These are phyloP conservation scores for Botrytis hyacinthi DNA, from an alignment of 2,329 filamentous ascomycete genomes.

Conservation along the genomic window DNA sequence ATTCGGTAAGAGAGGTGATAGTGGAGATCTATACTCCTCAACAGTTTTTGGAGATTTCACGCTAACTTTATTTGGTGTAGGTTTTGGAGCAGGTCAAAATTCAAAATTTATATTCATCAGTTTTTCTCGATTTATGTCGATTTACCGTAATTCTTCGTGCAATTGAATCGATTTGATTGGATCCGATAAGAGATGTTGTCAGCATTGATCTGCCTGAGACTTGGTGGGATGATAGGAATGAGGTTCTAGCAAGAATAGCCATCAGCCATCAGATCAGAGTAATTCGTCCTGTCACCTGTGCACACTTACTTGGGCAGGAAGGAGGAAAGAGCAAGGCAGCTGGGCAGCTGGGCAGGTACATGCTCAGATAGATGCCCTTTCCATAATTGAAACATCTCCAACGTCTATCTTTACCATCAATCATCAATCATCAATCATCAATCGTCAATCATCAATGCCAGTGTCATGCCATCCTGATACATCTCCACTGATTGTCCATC, in stretches of 20 bases:
- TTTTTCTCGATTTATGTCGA: not conserved
- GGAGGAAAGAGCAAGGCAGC: not conserved
- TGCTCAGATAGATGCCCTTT: not conserved
- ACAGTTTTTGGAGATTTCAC: not conserved
- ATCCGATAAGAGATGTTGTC: not conserved
- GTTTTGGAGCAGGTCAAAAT: too few relatives aligned
- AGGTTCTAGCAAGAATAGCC: not conserved
- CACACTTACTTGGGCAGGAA: not conserved
- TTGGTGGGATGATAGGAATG: not conserved
- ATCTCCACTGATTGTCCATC: not conserved
- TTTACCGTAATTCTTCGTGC: not conserved
- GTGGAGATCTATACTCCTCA: conserved; percentile 2
- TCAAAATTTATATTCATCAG: not conserved
- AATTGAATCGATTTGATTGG: not conserved
- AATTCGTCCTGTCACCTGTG: fast-evolving
- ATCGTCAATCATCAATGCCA: too few relatives aligned
- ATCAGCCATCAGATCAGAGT: not conserved
- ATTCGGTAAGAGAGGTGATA: not conserved
- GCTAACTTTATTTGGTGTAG: not conserved
- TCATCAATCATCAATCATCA: not conserved
- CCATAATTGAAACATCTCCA: not conserved
- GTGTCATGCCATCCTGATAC: not conserved
- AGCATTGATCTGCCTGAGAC: not conserved
- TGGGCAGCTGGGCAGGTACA: too few relatives aligned
- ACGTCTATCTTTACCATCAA: not conserved